A percentile compares a stretch with the other conserved stretches of the same genome.
Evolutionary conservation across 163 green algal genomes (phyloP).

Genomic region (Coccomyxa subellipsoidea): DNA sequence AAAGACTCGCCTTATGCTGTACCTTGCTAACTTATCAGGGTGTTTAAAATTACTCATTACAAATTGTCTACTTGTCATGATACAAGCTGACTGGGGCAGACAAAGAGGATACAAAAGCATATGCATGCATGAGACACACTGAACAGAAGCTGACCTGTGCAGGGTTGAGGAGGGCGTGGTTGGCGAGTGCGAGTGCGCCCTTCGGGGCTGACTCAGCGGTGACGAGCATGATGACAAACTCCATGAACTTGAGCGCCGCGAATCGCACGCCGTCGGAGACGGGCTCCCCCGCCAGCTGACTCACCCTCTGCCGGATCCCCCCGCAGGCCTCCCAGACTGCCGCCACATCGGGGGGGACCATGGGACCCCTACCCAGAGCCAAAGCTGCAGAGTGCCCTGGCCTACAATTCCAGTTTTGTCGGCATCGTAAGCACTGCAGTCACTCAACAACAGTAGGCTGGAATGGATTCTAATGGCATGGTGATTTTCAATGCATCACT

Average conservation of each 20-base stretch:
- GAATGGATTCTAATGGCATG: too few species aligned
- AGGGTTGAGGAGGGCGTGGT: background rate
- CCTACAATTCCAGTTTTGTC: conserved; percentile 13
- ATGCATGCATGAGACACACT: background rate
- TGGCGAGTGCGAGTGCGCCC: background rate
- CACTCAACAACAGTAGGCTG: too few species aligned
- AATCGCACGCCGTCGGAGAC: conserved; percentile 31
- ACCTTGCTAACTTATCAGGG: too few species aligned
- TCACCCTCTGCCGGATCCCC: background rate
- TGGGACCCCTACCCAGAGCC: background rate
- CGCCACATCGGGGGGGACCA: background rate
- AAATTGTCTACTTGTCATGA: too few species aligned
- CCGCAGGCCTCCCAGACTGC: conserved; percentile 14
- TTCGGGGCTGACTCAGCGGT: conserved; percentile 38
- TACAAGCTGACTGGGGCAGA: background rate
- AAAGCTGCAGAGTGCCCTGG: background rate
- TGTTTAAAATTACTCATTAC: too few species aligned
- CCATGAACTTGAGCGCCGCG: conserved; percentile 43
- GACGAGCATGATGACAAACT: conserved; percentile 45
- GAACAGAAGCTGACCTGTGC: background rate
- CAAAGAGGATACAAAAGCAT: too few species aligned
- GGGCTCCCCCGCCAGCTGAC: background rate
- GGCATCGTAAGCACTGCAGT: too few species aligned
- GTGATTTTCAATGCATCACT: too few species aligned
- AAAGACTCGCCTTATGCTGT: too few species aligned